Percentiles rank a stretch among this genome's conserved stretches.
Evolutionary conservation across 2,329 filamentous ascomycete genomes (phyloP).

Genomic region (Colletotrichum sp.): DNA sequence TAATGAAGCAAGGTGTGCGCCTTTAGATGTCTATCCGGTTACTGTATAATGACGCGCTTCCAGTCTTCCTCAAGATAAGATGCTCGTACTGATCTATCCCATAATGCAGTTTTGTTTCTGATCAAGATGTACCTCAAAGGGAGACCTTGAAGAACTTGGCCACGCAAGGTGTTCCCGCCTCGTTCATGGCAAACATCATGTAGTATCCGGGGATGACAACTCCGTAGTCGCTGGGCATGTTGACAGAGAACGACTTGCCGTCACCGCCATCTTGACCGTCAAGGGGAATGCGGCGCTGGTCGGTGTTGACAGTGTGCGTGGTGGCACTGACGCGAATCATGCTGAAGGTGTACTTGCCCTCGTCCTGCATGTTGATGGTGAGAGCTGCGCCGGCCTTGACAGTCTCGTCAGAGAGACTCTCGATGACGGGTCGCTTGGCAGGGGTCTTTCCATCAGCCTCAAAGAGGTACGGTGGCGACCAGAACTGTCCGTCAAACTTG

Average conservation of each 20-base stretch:
- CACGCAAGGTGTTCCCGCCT: constrained; percentile 49
- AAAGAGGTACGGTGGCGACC: constrained; percentile 60
- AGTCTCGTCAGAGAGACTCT: constrained; percentile 30
- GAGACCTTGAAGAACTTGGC: constrained; percentile 42
- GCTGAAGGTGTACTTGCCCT: constrained; percentile 36
- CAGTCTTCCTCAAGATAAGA: background rate
- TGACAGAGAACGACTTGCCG: constrained; percentile 36
- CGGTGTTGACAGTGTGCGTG: constrained; percentile 63
- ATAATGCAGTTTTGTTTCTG: background rate
- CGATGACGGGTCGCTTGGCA: constrained; percentile 47
- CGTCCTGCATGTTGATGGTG: constrained; percentile 32
- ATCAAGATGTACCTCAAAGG: background rate
- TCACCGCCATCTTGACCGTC: constrained; percentile 27
- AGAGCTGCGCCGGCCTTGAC: constrained; percentile 27
- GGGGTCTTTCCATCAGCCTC: constrained; percentile 40
- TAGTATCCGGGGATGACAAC: constrained; percentile 57
- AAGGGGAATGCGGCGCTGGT: constrained; percentile 59
- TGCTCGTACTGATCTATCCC: background rate
- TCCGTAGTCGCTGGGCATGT: constrained; percentile 51
- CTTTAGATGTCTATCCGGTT: background rate
- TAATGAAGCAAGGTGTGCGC: background rate
- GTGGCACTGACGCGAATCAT: constrained; percentile 53
- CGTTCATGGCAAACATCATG: constrained; percentile 55
- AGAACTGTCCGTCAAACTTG: constrained; percentile 61
- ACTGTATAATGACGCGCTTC: background rate